Conservation (phyloP, 306 rosid species). For the Acacia confusa region DNA sequence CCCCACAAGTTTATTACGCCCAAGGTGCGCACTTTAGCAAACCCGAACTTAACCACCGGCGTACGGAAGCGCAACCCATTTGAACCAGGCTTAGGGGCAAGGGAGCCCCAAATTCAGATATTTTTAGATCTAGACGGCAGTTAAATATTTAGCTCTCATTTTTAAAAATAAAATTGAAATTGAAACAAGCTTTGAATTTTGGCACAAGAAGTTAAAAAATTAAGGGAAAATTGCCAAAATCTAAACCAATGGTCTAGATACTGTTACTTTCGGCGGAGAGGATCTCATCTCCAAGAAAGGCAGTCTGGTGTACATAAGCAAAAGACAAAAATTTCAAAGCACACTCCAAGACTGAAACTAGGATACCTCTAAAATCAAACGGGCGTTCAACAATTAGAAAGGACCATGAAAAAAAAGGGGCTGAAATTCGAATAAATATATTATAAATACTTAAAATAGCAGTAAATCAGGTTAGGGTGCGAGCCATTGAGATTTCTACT, state of each 20-base stretch:
- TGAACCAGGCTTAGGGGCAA: not conserved
- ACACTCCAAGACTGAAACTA: not conserved
- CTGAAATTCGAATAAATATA: constrained; percentile 14
- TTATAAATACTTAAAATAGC: constrained; percentile 10
- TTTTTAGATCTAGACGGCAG: not conserved
- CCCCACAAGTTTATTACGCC: not conserved
- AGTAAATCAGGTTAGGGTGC: constrained; percentile 29
- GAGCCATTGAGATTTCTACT: not conserved
- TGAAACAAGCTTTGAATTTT: not conserved
- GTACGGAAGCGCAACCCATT: not conserved
- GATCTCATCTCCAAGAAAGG: not conserved
- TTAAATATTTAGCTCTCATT: not conserved
- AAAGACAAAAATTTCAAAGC: constrained; percentile 11
- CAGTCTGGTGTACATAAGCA: constrained; percentile 3
- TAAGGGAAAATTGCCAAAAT: not conserved
- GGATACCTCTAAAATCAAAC: not conserved
- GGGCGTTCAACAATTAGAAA: constrained; percentile 6
- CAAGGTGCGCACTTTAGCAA: constrained; percentile 31
- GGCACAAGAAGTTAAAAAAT: not conserved
- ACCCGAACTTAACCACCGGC: constrained; percentile 29
- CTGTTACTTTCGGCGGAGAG: not conserved
- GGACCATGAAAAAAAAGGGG: constrained; percentile 13
- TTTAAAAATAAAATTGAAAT: not conserved
- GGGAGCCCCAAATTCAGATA: not conserved
- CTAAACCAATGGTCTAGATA: not conserved